Evolutionary conservation across 164 flowering plant genomes (phyloP).

Genomic region (Sextonia rubra): DNA sequence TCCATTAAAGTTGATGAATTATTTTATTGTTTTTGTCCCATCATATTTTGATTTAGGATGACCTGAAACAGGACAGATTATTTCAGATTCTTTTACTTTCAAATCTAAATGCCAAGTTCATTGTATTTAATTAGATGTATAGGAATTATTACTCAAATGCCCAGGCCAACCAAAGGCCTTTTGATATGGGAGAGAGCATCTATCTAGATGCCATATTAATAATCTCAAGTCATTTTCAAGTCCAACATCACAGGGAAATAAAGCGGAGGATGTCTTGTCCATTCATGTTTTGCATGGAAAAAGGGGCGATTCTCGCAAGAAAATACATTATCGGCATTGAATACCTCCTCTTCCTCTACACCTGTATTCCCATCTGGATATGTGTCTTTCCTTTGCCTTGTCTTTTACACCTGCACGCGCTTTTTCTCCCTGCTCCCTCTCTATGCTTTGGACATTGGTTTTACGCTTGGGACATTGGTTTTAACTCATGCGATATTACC

Average conservation of each 20-base stretch:
- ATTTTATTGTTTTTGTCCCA: neutral
- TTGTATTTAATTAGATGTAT: neutral
- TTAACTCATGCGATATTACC: too few relatives aligned
- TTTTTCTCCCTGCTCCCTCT: too few relatives aligned
- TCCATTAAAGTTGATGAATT: neutral
- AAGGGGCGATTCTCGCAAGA: neutral
- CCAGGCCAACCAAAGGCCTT: neutral
- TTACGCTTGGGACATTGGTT: too few relatives aligned
- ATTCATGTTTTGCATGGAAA: neutral
- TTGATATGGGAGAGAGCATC: neutral
- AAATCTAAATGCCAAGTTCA: neutral
- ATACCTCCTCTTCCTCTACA: neutral
- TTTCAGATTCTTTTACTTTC: slow-evolving; percentile 2
- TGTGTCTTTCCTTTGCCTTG: too few relatives aligned
- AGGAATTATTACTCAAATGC: neutral
- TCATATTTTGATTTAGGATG: neutral
- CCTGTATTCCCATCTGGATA: too few relatives aligned
- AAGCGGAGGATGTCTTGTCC: neutral
- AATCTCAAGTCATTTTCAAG: slow-evolving; percentile 1
- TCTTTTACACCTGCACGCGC: too few relatives aligned
- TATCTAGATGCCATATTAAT: neutral
- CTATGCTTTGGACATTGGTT: too few relatives aligned
- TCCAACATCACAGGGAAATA: slow-evolving; percentile 1
- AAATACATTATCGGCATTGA: neutral
- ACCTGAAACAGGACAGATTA: neutral